Percentiles rank a stretch among this genome's conserved stretches.
These are phyloP conservation scores for Ophiostoma ulmi DNA, from an alignment of 2,329 filamentous ascomycete genomes.

Conservation along the genomic window DNA sequence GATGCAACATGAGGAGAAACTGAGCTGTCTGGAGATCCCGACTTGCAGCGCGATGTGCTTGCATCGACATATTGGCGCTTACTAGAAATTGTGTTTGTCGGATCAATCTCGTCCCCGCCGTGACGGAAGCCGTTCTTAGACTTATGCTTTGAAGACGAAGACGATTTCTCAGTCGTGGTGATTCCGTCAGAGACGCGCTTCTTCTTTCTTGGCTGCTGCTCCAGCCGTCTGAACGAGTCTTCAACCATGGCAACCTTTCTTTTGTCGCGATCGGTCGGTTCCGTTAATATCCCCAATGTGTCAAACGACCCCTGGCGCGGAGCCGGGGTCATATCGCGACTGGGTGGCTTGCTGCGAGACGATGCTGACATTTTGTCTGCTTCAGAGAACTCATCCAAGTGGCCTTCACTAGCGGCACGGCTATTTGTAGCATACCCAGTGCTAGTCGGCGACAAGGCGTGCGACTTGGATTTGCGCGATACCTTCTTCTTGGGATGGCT, in stretches of 20 bases:
- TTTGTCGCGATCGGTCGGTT: constrained; percentile 62
- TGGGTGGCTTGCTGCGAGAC: constrained; percentile 59
- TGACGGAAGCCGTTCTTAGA: constrained; percentile 27
- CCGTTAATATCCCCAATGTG: constrained; percentile 55
- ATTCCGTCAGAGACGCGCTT: constrained; percentile 56
- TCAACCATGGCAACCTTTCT: constrained; percentile 62
- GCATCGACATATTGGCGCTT: constrained; percentile 48
- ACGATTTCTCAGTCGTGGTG: constrained; percentile 22
- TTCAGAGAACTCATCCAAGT: constrained; percentile 50
- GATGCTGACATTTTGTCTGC: constrained; percentile 49
- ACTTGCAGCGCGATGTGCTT: constrained; percentile 50
- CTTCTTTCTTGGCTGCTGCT: constrained; percentile 56
- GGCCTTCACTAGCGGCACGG: constrained; percentile 59
- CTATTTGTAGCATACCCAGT: constrained; percentile 59
- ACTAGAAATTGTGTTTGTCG: constrained; percentile 34
- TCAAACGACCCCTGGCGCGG: constrained; percentile 55
- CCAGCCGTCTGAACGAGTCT: constrained; percentile 58
- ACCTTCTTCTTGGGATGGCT: constrained; percentile 44
- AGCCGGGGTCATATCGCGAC: constrained; percentile 59
- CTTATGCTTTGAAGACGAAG: constrained; percentile 29
- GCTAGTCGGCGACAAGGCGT: constrained; percentile 57
- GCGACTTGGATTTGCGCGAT: constrained; percentile 48
- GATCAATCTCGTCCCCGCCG: constrained; percentile 28
- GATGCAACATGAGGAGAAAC: constrained; percentile 37
- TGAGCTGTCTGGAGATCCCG: constrained; percentile 45